These are phyloP conservation scores for Eleusine coracana DNA, from an alignment of 176 grass and related monocot species.

Conservation along the genomic window DNA sequence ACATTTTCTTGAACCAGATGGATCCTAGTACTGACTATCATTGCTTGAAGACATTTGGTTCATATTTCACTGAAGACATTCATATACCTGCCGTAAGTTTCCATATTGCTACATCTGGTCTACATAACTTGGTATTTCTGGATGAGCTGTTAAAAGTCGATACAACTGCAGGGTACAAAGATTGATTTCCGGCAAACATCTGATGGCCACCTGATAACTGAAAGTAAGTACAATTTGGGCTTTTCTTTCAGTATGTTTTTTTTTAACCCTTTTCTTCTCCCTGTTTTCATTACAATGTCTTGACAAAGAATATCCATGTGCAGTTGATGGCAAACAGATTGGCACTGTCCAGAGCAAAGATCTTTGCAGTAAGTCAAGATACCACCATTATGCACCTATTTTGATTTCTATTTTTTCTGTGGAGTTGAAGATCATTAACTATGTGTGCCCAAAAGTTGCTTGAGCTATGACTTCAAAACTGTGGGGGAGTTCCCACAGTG, in stretches of 20 bases:
- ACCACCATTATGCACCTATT: not conserved
- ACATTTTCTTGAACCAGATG: constrained; percentile 56
- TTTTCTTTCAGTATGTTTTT: constrained; percentile 1
- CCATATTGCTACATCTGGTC: constrained; percentile 1
- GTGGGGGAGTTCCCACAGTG: not conserved
- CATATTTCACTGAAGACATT: constrained; percentile 89
- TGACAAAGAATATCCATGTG: constrained; percentile 36
- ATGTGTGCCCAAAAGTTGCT: not conserved
- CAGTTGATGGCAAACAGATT: constrained; percentile 90
- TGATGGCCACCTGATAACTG: constrained; percentile 84
- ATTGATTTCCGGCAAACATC: constrained; percentile 90
- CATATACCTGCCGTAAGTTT: constrained; percentile 71
- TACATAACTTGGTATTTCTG: not conserved
- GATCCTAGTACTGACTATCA: constrained; percentile 80
- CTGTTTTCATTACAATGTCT: not conserved
- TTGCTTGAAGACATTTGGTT: constrained; percentile 83
- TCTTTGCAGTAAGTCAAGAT: constrained; percentile 87
- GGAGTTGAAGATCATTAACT: not conserved
- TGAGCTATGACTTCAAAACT: not conserved
- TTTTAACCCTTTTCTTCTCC: not conserved
- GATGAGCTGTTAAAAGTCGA: constrained; percentile 15
- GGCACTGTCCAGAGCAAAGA: constrained; percentile 92
- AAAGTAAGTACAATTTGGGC: constrained; percentile 57
- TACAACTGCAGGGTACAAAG: constrained; percentile 84
- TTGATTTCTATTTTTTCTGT: not conserved